A percentile compares a stretch with the other conserved stretches of the same genome.
phyloP scores from a whole-genome alignment of 176 grass and related monocot species.

The Saccharum officinarum region DNA sequence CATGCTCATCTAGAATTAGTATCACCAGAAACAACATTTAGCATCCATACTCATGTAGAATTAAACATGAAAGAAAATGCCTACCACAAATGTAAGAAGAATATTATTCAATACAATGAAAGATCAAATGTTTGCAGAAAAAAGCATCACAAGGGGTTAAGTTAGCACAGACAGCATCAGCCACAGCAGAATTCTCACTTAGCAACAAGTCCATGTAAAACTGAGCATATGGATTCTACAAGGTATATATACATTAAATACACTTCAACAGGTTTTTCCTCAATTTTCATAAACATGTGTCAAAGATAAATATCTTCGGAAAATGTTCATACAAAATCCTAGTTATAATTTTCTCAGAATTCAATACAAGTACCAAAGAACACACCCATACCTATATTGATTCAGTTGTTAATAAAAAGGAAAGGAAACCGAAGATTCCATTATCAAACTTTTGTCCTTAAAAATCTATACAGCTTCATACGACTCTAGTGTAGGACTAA shows the following conservation, averaged over 20 bases:
- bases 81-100: background rate
- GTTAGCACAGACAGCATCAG: no score
- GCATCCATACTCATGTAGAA: background rate
- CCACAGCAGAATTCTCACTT: background rate
- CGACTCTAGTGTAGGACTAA: background rate
- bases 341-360: background rate
- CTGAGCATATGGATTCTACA: background rate
- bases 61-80: background rate
- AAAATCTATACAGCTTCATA: background rate
- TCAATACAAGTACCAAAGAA: background rate
- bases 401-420: background rate
- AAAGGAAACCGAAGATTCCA: background rate
- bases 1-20: background rate
- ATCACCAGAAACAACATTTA: background rate
- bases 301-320: background rate
- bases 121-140: background rate
- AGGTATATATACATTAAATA: background rate
- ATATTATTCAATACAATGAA: background rate
- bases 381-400: background rate
- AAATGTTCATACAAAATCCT: background rate
- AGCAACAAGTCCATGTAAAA: background rate
- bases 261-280: background rate
- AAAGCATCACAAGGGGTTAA: no score
- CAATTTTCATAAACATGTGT: background rate
- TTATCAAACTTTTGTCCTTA: background rate